These are phyloP conservation scores for Cryomyces minteri DNA, from an alignment of 495 filamentous ascomycete species.

Conservation along the genomic window DNA sequence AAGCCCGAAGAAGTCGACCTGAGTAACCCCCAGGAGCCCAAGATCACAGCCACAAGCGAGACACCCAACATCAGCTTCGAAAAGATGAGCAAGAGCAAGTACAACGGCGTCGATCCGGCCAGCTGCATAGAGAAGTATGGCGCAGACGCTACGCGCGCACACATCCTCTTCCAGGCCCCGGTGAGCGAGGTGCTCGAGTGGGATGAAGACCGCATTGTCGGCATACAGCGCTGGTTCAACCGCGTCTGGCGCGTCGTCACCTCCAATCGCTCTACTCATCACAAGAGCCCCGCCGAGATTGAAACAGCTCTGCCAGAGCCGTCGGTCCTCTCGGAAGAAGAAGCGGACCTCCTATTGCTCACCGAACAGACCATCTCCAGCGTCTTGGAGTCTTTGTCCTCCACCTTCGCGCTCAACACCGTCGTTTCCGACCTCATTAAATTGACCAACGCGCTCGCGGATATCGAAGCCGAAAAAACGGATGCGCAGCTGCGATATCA, in stretches of 20 bases:
- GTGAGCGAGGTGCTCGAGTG: slow-evolving; percentile 70
- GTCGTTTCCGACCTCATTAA: slow-evolving; percentile 64
- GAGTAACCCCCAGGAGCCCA: slow-evolving; percentile 29
- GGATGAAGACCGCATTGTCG: slow-evolving; percentile 66
- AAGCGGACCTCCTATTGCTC: slow-evolving; percentile 38
- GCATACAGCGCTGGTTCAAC: slow-evolving; percentile 61
- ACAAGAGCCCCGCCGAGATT: not conserved
- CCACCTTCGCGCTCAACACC: slow-evolving; percentile 61
- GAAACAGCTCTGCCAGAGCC: not conserved
- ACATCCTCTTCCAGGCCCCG: slow-evolving; percentile 75
- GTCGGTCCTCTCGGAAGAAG: slow-evolving; percentile 20
- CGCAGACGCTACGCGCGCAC: slow-evolving; percentile 68
- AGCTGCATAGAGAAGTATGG: slow-evolving; percentile 52
- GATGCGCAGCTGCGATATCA: slow-evolving; percentile 18
- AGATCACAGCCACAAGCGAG: slow-evolving; percentile 38
- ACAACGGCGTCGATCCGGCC: slow-evolving; percentile 79
- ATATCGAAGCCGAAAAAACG: slow-evolving; percentile 13
- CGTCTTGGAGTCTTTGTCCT: slow-evolving; percentile 50
- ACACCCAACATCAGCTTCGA: slow-evolving; percentile 48
- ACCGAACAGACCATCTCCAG: slow-evolving; percentile 47
- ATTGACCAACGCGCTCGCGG: slow-evolving; percentile 47
- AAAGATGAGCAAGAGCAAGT: slow-evolving; percentile 94
- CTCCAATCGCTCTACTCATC: not conserved
- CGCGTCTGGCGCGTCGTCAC: slow-evolving; percentile 41
- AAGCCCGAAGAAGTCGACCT: slow-evolving; percentile 60